Conservation (phyloP, 2,329 filamentous ascomycete genomes). For the Sarocladium oryzae region DNA sequence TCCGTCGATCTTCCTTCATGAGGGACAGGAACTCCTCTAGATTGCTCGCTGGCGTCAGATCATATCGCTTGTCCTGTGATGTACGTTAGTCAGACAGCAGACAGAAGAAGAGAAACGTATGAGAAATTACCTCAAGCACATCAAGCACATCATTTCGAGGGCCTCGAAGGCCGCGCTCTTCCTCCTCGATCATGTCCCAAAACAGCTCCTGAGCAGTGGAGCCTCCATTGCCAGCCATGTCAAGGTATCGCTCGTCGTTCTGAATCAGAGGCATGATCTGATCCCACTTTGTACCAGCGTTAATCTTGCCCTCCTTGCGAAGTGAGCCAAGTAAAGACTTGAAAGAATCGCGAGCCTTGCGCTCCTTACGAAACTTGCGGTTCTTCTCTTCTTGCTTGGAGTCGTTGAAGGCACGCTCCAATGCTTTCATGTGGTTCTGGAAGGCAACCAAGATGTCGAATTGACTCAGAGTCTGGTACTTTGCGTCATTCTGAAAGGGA, state of each 20-base stretch:
- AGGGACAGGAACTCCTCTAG: conserved; percentile 81
- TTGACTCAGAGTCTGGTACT: conserved; percentile 78
- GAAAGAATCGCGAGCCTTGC: conserved; percentile 80
- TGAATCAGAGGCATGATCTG: conserved; percentile 69
- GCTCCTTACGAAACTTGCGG: conserved; percentile 71
- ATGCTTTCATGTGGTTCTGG: conserved; percentile 87
- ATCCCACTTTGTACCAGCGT: conserved; percentile 85
- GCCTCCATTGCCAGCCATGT: conserved; percentile 76
- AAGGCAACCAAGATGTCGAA: conserved; percentile 89
- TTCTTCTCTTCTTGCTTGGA: conserved; percentile 82
- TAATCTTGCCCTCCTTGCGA: conserved; percentile 70
- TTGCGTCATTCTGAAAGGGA: conserved; percentile 72
- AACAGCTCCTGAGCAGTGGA: conserved; percentile 88
- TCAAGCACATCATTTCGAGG: conserved; percentile 80
- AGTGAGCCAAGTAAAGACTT: conserved; percentile 68
- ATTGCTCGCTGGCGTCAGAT: conserved; percentile 78
- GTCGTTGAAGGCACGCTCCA: conserved; percentile 90
- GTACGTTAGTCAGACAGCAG: conserved; percentile 12
- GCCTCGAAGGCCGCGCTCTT: conserved; percentile 78
- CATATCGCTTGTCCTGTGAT: conserved; percentile 77
- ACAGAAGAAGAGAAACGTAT: not conserved
- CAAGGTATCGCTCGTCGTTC: conserved; percentile 74
- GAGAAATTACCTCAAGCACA: conserved; percentile 70
- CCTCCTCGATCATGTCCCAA: conserved; percentile 92
- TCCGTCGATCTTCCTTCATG: conserved; percentile 80